A percentile compares a stretch with the other conserved stretches of the same genome.
These are phyloP conservation scores for Aspergillus haitiensis DNA, from an alignment of 495 filamentous ascomycete species.

Conservation along the genomic window DNA sequence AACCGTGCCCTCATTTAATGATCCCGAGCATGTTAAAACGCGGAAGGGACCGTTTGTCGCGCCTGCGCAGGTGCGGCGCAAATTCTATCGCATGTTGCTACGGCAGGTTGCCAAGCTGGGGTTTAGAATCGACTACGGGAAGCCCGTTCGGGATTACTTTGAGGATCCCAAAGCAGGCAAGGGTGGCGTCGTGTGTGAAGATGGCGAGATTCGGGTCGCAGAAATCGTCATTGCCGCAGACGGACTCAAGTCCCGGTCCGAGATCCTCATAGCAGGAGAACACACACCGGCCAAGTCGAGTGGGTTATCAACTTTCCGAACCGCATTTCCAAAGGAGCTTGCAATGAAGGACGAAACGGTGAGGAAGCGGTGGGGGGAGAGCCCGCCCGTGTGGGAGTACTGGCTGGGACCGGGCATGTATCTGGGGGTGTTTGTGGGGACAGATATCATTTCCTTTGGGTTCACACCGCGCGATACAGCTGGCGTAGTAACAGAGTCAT, in stretches of 20 bases:
- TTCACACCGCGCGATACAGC: constrained; percentile 6
- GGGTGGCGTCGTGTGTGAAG: constrained; percentile 45
- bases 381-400: constrained; percentile 15
- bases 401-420: constrained; percentile 26
- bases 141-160: constrained; percentile 48
- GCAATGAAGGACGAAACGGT: constrained; percentile 21
- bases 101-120: constrained; percentile 50
- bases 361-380: constrained; percentile 16
- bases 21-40: constrained; percentile 41
- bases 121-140: constrained; percentile 51
- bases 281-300: constrained; percentile 16
- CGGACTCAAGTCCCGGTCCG: constrained; percentile 51
- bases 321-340: constrained; percentile 19
- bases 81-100: constrained; percentile 57
- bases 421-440: constrained; percentile 17
- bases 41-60: constrained; percentile 23
- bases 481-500: constrained; percentile 41
- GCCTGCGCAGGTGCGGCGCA: constrained; percentile 48
- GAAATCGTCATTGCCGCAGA: constrained; percentile 58
- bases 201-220: constrained; percentile 46
- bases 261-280: constrained; percentile 40
- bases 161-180: constrained; percentile 43
- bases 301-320: constrained; percentile 24
- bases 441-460: neutral
- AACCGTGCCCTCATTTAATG: constrained; percentile 35